Percentiles rank a stretch among this genome's conserved stretches.
Evolutionary conservation across 2,329 filamentous ascomycete genomes (phyloP).

Genomic region (Microcyclospora tardicrescens): DNA sequence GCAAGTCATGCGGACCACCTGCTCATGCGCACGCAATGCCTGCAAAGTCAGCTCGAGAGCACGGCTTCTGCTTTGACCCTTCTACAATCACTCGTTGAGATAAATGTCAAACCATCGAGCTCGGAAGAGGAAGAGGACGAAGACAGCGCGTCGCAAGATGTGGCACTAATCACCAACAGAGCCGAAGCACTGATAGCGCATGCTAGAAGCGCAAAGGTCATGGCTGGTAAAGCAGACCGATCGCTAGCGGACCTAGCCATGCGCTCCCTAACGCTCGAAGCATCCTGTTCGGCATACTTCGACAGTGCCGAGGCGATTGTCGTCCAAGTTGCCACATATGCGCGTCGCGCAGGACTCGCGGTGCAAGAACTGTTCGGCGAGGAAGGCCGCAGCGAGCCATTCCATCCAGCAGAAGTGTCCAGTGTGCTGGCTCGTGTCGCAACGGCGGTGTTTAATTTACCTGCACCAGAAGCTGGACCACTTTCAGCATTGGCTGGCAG

Average conservation of each 20-base stretch:
- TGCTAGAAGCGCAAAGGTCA: constrained; percentile 70
- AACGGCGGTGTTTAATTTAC: constrained; percentile 34
- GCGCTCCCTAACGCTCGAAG: constrained; percentile 59
- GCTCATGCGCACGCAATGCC: constrained; percentile 61
- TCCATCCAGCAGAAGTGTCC: constrained; percentile 54
- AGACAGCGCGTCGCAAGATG: constrained; percentile 40
- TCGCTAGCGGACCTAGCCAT: constrained; percentile 65
- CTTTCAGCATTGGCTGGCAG: constrained; percentile 56
- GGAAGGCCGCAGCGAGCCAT: constrained; percentile 55
- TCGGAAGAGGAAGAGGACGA: constrained; percentile 38
- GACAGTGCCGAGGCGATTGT: constrained; percentile 54
- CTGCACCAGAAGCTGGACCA: constrained; percentile 49
- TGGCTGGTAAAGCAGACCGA: constrained; percentile 64
- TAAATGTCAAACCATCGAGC: constrained; percentile 42
- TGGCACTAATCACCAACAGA: constrained; percentile 53
- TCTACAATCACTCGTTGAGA: constrained; percentile 53
- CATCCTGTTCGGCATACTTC: constrained; percentile 55
- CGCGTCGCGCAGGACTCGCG: constrained; percentile 53
- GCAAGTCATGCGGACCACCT: constrained; percentile 66
- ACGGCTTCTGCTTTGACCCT: constrained; percentile 55
- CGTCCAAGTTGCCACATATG: constrained; percentile 51
- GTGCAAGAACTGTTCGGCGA: constrained; percentile 56
- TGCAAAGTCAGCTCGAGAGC: constrained; percentile 73
- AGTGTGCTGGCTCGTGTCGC: constrained; percentile 47
- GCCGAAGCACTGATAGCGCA: constrained; percentile 60